Percentiles rank a stretch among this genome's conserved stretches.
Conservation (phyloP, 2,329 filamentous ascomycete species). For the Fusarium illudens region DNA sequence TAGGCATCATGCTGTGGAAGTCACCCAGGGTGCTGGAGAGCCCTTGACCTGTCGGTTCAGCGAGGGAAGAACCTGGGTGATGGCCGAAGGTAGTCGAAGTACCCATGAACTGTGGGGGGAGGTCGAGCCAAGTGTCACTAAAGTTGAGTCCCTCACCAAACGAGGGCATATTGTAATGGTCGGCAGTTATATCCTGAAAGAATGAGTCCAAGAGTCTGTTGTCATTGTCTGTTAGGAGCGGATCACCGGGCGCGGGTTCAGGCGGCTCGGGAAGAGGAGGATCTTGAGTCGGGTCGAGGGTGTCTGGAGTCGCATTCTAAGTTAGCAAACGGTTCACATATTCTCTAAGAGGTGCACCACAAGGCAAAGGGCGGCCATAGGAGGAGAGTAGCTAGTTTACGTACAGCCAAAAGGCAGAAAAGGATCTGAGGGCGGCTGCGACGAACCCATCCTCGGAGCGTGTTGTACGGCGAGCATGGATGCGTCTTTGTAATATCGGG, state of each 20-base stretch:
- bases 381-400: conserved; percentile 44
- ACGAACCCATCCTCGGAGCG: conserved; percentile 66
- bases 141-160: conserved; percentile 61
- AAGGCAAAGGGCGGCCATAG: neutral
- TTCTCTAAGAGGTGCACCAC: neutral
- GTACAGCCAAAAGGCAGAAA: conserved; percentile 74
- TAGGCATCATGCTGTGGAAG: conserved; percentile 29
- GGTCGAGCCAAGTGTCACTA: conserved; percentile 63
- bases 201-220: conserved; percentile 66
- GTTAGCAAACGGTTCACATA: conserved; percentile 37
- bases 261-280: conserved; percentile 63
- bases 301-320: conserved; percentile 49
- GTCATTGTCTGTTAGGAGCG: conserved; percentile 70
- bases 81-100: conserved; percentile 70
- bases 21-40: conserved; percentile 30
- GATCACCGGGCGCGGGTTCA: conserved; percentile 69
- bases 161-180: conserved; percentile 58
- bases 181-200: conserved; percentile 62
- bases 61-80: conserved; percentile 50
- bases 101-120: conserved; percentile 72
- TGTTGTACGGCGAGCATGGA: conserved; percentile 66
- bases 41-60: conserved; percentile 36
- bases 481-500: conserved; percentile 47
- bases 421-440: conserved; percentile 60
- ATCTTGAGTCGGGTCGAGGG: conserved; percentile 55